Base-by-base conservation (phyloP, 2,329 filamentous ascomycete genomes). In the Incumbomyces delicatus region DNA sequence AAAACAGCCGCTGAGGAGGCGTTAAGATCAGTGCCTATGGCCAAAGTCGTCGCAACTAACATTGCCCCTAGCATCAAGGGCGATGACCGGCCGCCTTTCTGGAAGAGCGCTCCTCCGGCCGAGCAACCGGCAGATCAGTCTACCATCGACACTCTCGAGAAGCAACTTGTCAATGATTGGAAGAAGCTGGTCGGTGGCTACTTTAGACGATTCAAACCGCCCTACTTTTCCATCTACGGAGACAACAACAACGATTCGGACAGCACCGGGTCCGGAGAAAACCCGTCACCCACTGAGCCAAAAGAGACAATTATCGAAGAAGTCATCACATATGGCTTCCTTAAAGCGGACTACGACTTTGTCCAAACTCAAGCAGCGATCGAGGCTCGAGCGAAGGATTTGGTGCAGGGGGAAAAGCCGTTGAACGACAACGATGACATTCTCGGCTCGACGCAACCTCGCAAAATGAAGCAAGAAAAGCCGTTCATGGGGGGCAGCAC, bases 401-500 rank as follows among this genome's bases (percentile, higher is more conserved):
- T 78, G 3, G 77, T 81, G 34, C 71, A 80, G 14, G 75, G 79
- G 36, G 89, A 95, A 61, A 73, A 76, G 18, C 88, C 89, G 0
- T 71, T 95, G 40, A 95, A 95, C 66, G 77, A 83, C 53, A 80
- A 89, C 59, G 89, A 95, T 62, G 80, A 95, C 37, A 75, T 95
- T 2, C 50, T 51, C 17, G 45, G 43, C 20, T 38, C 49, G 7
- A 66, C 74, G 2, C 80, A 74, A 22, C 33, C 42, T 29, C n/a
- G 12, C 7, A 20, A 29, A 3, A 37, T n/a, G 20, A 10, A 38
- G 12, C 3, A 38, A 6, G 17, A 38, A 30, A 45, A 17, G 34
- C 83, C 87, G 50, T 96, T 96, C 72, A 86, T 89, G 60, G 92
- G 92, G 50, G 92, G 92, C 48, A 95, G 88, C 44, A 98, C 92